Evolutionary conservation across 1,284 basidiomycete species (phyloP), one percentile per base, ranked within the genome.

Genomic region (Sporisorium reilianum): DNA sequence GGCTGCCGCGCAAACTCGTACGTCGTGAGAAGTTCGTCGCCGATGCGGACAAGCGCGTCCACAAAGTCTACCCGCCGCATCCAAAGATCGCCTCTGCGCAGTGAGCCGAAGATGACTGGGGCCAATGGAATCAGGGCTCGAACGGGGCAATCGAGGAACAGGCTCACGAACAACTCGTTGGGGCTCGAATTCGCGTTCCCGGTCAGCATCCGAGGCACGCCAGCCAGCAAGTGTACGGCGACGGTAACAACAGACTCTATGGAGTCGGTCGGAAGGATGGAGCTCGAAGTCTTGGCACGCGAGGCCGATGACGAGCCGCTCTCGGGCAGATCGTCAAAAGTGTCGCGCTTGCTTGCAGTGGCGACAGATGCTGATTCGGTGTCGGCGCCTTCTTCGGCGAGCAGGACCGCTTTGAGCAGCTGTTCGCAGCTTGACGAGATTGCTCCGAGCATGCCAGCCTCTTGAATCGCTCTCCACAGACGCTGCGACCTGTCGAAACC

Each of bases 21-120:
- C 9, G 73, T 58, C 0, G 57, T 34, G 7, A 75, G 68, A 11
- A 75, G 60, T 9, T 75, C 73, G 3, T 56, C 26, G 20, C 73
- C 73, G 32, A 75, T 64, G 22, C 67, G 64, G 42, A 64, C 60
- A 9, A 75, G 49, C 10, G 64, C 60, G n/a, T 75, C 64, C n/a
- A 54, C 56, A 3, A 75, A 48, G 14, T 75, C 64, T 12, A 57
- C 42, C 42, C 67, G 67, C 30, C 60, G 64, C 32, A 75, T 60
- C 64, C 64, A 67, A 5, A 75, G 54, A 3, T n/a, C 42, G 25
- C 60, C 61, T 16, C 38, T 8, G 10, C 20, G 20, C 16, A 64
- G 46, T 32, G 45, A 55, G n/a, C 51, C 49, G 30, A 75, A 54
- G 7, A 75, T 41, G 5, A 55, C 61, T 3, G 67, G 73, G 0